Evolutionary conservation across 139 green algal species (phyloP), one percentile per base, ranked within the genome.

Genomic region (Auxenochlorella pyrenoidosa): DNA sequence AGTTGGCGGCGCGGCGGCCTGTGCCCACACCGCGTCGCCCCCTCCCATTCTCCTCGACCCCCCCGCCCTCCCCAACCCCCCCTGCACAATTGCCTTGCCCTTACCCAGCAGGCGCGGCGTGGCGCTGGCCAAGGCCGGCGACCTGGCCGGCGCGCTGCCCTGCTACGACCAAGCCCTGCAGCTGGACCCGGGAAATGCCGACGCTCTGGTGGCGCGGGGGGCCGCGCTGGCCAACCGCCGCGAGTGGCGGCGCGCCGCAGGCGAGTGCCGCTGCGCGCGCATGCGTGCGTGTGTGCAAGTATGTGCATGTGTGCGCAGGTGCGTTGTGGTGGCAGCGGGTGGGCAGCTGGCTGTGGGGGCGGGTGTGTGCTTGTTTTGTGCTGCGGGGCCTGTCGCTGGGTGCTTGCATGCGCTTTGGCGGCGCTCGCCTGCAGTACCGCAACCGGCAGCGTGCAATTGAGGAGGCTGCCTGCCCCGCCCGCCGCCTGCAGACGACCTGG

Each of bases 151-250:
- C n/a, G 87, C 87, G 1, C 66, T 84, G 68, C 71, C 79, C 41
- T 85, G 63, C 44, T 91, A 89, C 63, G 26, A 71, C 12, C 88
- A 90, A 34, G 88, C 88, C 2, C 85, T 91, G 73, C 85, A 86
- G 73, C 80, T 91, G 47, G 81, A 91, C 41, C 26, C 30, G 32
- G 16, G 65, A 19, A 90, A 88, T 76, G 80, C 85, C 32, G 85
- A 91, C 41, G 88, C 88, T 0, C 70, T 76, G 40, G 88, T 91
- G 51, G 88, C 88, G 3, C 73, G 85, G 8, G 88, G 88, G 0
- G 88, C 88, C 0, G 88, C 88, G 1, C 75, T 70, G 15, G 88
- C 88, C 59, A 91, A 91, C 75, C 32, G 38, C 13, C 68, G 80
- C 22, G 15, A 78, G 24, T 90, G 71, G 78, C 73, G 79, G 72